phyloP scores from a whole-genome alignment of 2,329 filamentous ascomycete genomes.

The Cercospora zeae-maydis region DNA sequence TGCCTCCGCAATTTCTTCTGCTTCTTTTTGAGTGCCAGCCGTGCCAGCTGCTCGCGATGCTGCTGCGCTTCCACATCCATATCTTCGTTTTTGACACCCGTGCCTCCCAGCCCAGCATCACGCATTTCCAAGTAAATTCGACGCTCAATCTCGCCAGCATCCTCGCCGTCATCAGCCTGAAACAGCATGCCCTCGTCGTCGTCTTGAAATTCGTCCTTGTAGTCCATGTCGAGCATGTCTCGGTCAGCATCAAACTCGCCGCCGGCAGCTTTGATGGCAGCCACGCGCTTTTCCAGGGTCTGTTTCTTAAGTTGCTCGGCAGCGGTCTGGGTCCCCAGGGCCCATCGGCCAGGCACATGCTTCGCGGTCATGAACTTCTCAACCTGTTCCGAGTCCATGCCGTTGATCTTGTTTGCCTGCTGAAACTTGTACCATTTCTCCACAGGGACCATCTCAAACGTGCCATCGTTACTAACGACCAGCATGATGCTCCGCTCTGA shows the following conservation, averaged over 20 bases:
- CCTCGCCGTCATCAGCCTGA: constrained; percentile 76
- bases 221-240: constrained; percentile 64
- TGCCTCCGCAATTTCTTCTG: constrained; percentile 78
- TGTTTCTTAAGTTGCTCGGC: constrained; percentile 30
- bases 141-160: constrained; percentile 61
- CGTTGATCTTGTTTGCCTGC: constrained; percentile 59
- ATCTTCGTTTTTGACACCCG: constrained; percentile 50
- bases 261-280: constrained; percentile 27
- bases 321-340: constrained; percentile 61
- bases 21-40: constrained; percentile 66
- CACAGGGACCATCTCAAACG: constrained; percentile 79
- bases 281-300: constrained; percentile 44
- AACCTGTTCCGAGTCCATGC: constrained; percentile 76
- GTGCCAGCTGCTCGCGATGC: constrained; percentile 64
- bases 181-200: constrained; percentile 77
- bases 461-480: constrained; percentile 64
- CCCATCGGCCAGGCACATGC: constrained; percentile 73
- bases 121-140: constrained; percentile 74
- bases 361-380: constrained; percentile 80
- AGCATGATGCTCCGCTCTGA: constrained; percentile 79
- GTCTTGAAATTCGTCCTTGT: constrained; percentile 73
- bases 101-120: constrained; percentile 73
- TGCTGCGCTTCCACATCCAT: constrained; percentile 52
- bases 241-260: constrained; percentile 53
- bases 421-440: constrained; percentile 95